Evolutionary conservation across 1,139 yeast genomes (phyloP).

Genomic region (Candida albicans): DNA sequence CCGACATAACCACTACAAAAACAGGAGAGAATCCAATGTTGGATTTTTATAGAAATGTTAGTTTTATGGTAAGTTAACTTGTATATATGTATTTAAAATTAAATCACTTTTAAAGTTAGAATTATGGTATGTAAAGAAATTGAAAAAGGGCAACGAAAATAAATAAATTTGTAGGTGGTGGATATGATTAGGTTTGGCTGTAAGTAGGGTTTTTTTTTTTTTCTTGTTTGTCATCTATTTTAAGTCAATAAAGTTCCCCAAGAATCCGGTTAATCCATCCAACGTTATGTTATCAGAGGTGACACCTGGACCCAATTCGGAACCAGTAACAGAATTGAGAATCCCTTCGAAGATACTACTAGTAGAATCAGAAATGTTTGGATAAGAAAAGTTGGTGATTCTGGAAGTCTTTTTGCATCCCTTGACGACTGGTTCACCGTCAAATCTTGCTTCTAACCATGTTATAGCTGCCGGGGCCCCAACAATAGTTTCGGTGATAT

Average conservation of each 20-base stretch:
- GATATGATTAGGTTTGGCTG: no score
- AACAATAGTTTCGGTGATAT: slow-evolving; percentile 24
- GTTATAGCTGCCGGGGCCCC: slow-evolving; percentile 34
- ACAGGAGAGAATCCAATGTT: slow-evolving; percentile 89
- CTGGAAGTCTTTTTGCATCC: slow-evolving; percentile 13
- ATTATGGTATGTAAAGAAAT: background rate
- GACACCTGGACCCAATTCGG: background rate
- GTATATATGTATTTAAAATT: background rate
- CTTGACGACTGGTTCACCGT: slow-evolving; percentile 5
- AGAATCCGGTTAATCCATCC: background rate
- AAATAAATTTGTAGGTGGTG: no score
- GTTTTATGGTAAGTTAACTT: slow-evolving; percentile 48
- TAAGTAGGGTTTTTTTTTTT: no score
- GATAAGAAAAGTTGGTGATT: slow-evolving; percentile 10
- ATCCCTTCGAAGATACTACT: background rate
- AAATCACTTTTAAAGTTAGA: background rate
- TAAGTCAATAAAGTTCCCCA: background rate
- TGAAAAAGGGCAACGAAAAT: background rate
- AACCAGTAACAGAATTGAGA: background rate
- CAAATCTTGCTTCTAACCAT: slow-evolving; percentile 21
- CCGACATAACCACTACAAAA: slow-evolving; percentile 65
- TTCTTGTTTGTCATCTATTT: background rate
- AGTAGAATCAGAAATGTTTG: background rate
- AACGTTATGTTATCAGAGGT: background rate
- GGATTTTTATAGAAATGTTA: slow-evolving; percentile 74